phyloP scores from a whole-genome alignment of 1,284 basidiomycete species.

The Cystobasidium pallidum region DNA sequence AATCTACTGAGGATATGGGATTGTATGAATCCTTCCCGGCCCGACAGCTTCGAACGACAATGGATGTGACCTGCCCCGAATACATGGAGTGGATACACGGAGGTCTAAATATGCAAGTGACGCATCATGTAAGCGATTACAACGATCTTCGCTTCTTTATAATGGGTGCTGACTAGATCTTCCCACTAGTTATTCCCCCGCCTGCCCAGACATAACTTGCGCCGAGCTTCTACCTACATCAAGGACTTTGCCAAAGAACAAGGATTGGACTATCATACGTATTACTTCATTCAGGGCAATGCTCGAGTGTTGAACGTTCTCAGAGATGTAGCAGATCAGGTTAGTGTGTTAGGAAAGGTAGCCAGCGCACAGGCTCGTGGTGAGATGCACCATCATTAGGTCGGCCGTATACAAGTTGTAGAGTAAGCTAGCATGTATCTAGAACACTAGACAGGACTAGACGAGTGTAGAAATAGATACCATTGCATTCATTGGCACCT shows the following conservation, averaged over 20 bases:
- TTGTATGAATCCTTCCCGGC: slow-evolving; percentile 88
- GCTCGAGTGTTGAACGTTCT: slow-evolving; percentile 74
- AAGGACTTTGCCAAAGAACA: slow-evolving; percentile 81
- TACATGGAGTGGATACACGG: slow-evolving; percentile 89
- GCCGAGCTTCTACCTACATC: slow-evolving; percentile 75
- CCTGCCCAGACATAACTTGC: slow-evolving; percentile 89
- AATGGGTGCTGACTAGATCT: neutral
- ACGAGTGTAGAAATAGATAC: neutral
- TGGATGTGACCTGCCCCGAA: slow-evolving; percentile 86
- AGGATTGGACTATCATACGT: slow-evolving; percentile 83
- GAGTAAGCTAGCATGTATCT: neutral
- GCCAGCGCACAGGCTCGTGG: slow-evolving; percentile 61
- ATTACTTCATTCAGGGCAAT: slow-evolving; percentile 84
- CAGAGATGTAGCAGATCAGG: slow-evolving; percentile 77
- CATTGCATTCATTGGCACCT: neutral
- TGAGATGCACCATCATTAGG: slow-evolving; percentile 51
- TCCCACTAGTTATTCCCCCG: slow-evolving; percentile 74
- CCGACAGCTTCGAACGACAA: slow-evolving; percentile 92
- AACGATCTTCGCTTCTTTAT: no score
- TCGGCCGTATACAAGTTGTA: neutral
- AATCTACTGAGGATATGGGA: slow-evolving; percentile 89
- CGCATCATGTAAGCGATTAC: slow-evolving; percentile 78
- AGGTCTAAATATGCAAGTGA: slow-evolving; percentile 90
- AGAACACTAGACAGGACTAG: neutral
- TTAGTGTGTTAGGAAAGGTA: slow-evolving; percentile 72